Evolutionary conservation across 345 rosid species (phyloP).

Genomic region (Boechera divaricarpa): DNA sequence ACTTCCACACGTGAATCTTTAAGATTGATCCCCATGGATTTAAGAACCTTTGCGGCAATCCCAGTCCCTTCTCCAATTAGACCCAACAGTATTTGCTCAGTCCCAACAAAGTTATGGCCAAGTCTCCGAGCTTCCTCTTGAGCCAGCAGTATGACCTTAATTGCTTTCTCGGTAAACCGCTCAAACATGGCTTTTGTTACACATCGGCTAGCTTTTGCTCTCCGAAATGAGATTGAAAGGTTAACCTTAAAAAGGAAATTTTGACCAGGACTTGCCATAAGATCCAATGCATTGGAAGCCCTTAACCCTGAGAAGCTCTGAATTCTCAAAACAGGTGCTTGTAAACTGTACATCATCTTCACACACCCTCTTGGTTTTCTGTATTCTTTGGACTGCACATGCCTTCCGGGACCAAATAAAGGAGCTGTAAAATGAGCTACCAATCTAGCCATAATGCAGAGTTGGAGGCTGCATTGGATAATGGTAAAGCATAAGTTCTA

Average conservation of each 20-base stretch:
- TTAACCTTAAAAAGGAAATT: conserved; percentile 60
- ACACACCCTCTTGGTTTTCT: conserved; percentile 52
- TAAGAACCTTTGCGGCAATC: conserved; percentile 94
- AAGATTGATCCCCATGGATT: conserved; percentile 96
- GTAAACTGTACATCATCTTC: conserved; percentile 55
- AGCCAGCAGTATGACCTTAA: conserved; percentile 94
- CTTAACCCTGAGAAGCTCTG: conserved; percentile 65
- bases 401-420: conserved; percentile 48
- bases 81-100: conserved; percentile 89
- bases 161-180: conserved; percentile 93
- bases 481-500: conserved; percentile 23
- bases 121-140: conserved; percentile 97
- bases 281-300: conserved; percentile 56
- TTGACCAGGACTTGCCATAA: conserved; percentile 43
- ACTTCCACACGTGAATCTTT: conserved; percentile 95
- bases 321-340: conserved; percentile 51
- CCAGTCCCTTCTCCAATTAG: conserved; percentile 97
- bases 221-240: conserved; percentile 47
- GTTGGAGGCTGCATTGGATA: conserved; percentile 51
- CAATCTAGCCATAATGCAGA: conserved; percentile 66
- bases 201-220: conserved; percentile 55
- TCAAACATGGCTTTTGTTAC: conserved; percentile 85
- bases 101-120: conserved; percentile 98
- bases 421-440: conserved; percentile 61
- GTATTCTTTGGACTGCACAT: conserved; percentile 52